Evolutionary conservation across 163 green algal genomes (phyloP).

Genomic region (Scenedesmus sp.): DNA sequence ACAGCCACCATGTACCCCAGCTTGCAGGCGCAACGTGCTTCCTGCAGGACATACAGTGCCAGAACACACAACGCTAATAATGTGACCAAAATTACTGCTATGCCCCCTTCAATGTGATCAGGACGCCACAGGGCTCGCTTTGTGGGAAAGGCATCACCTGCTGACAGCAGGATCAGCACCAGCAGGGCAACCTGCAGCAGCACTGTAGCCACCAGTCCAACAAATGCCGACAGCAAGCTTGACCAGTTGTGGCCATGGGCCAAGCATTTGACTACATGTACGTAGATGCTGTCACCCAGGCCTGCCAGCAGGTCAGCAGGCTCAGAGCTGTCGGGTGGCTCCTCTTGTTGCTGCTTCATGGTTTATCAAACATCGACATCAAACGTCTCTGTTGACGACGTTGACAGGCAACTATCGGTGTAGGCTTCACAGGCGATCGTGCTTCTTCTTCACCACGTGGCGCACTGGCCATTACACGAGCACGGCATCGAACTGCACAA

Average conservation of each 20-base stretch:
- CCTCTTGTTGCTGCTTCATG: neutral
- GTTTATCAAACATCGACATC: neutral
- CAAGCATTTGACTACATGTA: neutral
- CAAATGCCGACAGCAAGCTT: neutral
- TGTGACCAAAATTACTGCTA: neutral
- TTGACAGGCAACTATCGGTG: too few relatives aligned
- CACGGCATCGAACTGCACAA: too few relatives aligned
- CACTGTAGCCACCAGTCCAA: neutral
- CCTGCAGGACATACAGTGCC: neutral
- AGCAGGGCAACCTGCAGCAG: conserved; percentile 1
- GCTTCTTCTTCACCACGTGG: too few relatives aligned
- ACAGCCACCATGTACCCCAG: neutral
- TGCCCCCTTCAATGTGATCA: neutral
- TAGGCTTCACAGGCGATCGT: too few relatives aligned
- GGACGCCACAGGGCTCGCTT: neutral
- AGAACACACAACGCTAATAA: neutral
- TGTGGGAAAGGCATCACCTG: neutral
- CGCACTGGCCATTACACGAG: too few relatives aligned
- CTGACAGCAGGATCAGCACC: neutral
- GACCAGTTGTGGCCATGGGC: neutral
- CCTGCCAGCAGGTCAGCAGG: neutral
- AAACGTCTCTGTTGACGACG: too few relatives aligned
- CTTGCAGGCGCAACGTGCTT: neutral
- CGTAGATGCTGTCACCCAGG: neutral
- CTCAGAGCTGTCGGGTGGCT: neutral